Evolutionary conservation across 345 rosid species (phyloP).

Genomic region (Orychophragmus violaceus): DNA sequence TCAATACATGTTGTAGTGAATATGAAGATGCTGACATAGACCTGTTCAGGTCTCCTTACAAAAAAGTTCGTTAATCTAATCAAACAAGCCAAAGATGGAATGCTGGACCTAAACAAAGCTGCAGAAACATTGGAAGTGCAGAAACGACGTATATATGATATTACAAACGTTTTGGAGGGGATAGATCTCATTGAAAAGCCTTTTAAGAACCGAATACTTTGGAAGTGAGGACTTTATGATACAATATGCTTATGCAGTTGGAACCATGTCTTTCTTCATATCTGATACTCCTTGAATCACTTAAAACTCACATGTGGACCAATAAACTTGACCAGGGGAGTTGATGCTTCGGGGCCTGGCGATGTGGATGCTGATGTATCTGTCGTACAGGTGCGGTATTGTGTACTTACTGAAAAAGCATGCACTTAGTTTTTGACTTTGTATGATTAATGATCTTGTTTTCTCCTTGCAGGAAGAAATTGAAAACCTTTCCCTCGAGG

Average conservation of each 20-base stretch:
- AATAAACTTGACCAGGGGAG: constrained; percentile 57
- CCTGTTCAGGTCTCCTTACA: constrained; percentile 74
- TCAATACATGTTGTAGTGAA: neutral
- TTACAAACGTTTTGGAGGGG: constrained; percentile 98
- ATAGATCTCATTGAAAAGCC: constrained; percentile 96
- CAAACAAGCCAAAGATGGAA: constrained; percentile 83
- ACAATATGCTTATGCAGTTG: constrained; percentile 23
- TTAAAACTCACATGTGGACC: constrained; percentile 29
- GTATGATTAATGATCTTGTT: constrained; percentile 14
- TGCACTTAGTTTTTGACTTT: neutral
- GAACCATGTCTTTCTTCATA: neutral
- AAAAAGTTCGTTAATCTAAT: constrained; percentile 78
- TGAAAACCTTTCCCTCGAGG: constrained; percentile 64
- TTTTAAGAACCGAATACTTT: constrained; percentile 78
- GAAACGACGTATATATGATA: constrained; percentile 95
- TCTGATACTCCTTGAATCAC: constrained; percentile 12
- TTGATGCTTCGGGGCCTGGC: constrained; percentile 57
- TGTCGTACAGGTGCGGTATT: constrained; percentile 61
- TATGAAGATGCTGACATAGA: constrained; percentile 10
- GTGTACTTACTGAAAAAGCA: too few species aligned
- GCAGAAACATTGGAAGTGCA: constrained; percentile 95
- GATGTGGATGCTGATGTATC: constrained; percentile 50
- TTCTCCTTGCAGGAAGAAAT: constrained; percentile 63
- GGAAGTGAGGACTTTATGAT: constrained; percentile 64
- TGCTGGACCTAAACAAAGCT: constrained; percentile 82